Conservation (phyloP, 495 filamentous ascomycete species). For the Aspergillus conjunctus region DNA sequence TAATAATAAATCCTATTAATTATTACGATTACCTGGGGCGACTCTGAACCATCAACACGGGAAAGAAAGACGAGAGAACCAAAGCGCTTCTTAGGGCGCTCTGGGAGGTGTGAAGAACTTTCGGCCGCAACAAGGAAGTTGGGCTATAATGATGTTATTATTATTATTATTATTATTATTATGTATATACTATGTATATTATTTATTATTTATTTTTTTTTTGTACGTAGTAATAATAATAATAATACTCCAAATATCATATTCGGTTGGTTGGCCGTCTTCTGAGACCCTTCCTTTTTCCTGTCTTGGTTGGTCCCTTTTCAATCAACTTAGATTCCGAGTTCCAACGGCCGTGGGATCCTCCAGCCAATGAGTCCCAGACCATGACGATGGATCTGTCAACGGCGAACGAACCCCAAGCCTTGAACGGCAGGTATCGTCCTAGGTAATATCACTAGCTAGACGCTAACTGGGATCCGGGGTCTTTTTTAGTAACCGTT, state of each 20-base stretch:
- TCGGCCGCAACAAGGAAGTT: constrained; percentile 4
- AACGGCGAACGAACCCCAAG: constrained; percentile 32
- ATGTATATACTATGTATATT: not conserved
- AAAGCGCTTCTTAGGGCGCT: not conserved
- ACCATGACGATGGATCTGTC: constrained; percentile 30
- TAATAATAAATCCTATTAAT: not conserved
- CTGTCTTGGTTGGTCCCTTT: constrained; percentile 22
- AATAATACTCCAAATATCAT: not conserved
- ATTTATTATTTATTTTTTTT: not conserved
- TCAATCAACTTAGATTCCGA: constrained; percentile 25
- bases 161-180: not conserved
- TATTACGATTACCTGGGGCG: not conserved
- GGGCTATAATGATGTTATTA: not conserved
- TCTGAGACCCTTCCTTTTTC: constrained; percentile 17
- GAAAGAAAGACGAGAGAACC: not conserved
- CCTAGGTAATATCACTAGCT: constrained; percentile 23
- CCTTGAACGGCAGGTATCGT: constrained; percentile 30
- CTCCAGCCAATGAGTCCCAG: constrained; percentile 28
- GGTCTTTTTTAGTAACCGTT: constrained; percentile 27
- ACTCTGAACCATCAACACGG: constrained; percentile 10
- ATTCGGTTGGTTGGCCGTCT: constrained; percentile 6
- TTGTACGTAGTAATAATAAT: not conserved
- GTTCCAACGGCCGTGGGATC: constrained; percentile 27
- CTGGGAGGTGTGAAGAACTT: not conserved
- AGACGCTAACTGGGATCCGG: constrained; percentile 28